These are phyloP conservation scores for Hydnomerulius pinastri DNA, from an alignment of 768 basidiomycete species.

Conservation along the genomic window DNA sequence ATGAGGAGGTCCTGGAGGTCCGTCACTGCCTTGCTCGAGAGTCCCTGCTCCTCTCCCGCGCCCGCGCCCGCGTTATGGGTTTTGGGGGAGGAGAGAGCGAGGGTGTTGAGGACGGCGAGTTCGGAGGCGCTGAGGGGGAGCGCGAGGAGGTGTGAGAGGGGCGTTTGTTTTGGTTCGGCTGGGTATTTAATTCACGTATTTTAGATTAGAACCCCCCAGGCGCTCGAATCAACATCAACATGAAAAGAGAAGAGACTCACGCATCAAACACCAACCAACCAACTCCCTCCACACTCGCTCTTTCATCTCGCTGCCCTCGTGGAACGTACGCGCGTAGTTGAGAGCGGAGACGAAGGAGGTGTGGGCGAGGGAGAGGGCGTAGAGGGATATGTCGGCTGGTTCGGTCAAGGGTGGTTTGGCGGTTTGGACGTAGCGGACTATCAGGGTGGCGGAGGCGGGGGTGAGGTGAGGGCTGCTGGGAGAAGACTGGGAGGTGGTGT, in stretches of 20 bases:
- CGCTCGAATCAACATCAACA: too few species aligned
- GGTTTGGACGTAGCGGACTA: slow-evolving; percentile 74
- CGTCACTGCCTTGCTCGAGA: slow-evolving; percentile 54
- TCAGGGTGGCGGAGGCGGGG: slow-evolving; percentile 37
- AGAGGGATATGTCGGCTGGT: slow-evolving; percentile 71
- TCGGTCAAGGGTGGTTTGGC: slow-evolving; percentile 71
- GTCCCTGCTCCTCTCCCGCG: too few species aligned
- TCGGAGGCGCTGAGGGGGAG: slow-evolving; percentile 70
- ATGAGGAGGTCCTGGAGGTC: slow-evolving; percentile 78
- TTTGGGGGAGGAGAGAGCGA: slow-evolving; percentile 64
- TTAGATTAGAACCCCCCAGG: too few species aligned
- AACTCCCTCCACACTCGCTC: slow-evolving; percentile 57
- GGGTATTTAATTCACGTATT: too few species aligned
- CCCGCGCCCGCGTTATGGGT: too few species aligned
- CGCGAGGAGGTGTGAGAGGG: slow-evolving; percentile 62
- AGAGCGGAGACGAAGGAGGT: slow-evolving; percentile 70
- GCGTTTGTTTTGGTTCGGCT: slow-evolving; percentile 61
- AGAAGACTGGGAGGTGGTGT: slow-evolving; percentile 44
- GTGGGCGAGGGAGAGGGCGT: slow-evolving; percentile 66
- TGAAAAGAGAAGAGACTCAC: slow-evolving; percentile 44
- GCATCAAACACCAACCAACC: slow-evolving; percentile 66
- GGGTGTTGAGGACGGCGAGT: slow-evolving; percentile 54
- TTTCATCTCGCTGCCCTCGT: slow-evolving; percentile 56
- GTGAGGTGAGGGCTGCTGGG: slow-evolving; percentile 11
- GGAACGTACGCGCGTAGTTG: slow-evolving; percentile 72